A percentile compares a stretch with the other conserved stretches of the same genome.
phyloP scores from a whole-genome alignment of 75 land plant species.

The Adiantum capillusveneris region DNA sequence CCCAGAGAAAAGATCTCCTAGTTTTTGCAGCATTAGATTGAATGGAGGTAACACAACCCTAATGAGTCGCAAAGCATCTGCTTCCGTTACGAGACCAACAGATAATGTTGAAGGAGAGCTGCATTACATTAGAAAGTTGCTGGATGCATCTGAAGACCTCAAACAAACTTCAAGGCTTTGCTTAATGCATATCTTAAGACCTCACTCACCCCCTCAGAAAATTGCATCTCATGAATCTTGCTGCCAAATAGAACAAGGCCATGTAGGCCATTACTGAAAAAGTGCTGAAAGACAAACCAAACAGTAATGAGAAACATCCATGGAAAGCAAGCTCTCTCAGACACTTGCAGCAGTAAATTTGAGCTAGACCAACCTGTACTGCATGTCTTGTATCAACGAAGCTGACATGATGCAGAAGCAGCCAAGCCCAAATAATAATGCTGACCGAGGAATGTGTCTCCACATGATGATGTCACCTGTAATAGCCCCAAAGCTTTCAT shows the following conservation, averaged over 20 bases:
- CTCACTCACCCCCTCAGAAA: slow-evolving; percentile 43
- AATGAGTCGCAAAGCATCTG: slow-evolving; percentile 38
- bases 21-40: slow-evolving; percentile 47
- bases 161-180: no score
- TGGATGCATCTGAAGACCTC: no score
- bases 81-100: slow-evolving; percentile 37
- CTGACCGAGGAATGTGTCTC: slow-evolving; percentile 67
- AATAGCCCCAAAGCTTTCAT: no score
- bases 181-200: no score
- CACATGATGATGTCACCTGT: slow-evolving; percentile 67
- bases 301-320: no score
- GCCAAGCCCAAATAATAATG: slow-evolving; percentile 79
- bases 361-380: slow-evolving; percentile 47
- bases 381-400: slow-evolving; percentile 44
- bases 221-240: slow-evolving; percentile 53
- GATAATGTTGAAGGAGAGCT: not conserved
- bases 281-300: no score
- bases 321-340: not conserved
- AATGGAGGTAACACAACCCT: slow-evolving; percentile 50
- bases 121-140: no score
- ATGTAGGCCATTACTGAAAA: slow-evolving; percentile 53
- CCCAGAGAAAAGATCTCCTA: slow-evolving; percentile 66
- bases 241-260: slow-evolving; percentile 48
- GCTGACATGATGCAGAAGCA: slow-evolving; percentile 65
- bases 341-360: no score